Evolutionary conservation across 306 rosid species (phyloP).

Genomic region (Sechiopsis laciniata): DNA sequence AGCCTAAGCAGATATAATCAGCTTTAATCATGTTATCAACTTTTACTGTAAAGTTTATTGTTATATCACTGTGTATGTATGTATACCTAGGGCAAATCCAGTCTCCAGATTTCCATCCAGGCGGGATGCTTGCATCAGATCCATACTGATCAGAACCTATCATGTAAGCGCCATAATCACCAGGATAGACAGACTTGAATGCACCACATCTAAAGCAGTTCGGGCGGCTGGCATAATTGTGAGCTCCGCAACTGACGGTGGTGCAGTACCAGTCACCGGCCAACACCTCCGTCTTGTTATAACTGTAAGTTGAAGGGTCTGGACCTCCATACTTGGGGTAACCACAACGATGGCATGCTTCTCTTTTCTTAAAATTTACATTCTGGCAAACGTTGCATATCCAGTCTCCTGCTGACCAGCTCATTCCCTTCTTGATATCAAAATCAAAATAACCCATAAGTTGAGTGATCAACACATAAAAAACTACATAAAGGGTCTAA

Average conservation of each 20-base stretch:
- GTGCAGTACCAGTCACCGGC: slow-evolving; percentile 95
- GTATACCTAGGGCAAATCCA: slow-evolving; percentile 76
- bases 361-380: slow-evolving; percentile 78
- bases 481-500: neutral
- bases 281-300: slow-evolving; percentile 59
- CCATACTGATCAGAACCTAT: slow-evolving; percentile 44
- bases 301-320: slow-evolving; percentile 62
- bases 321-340: slow-evolving; percentile 93
- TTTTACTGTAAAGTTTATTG: neutral
- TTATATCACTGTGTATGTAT: neutral
- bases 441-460: slow-evolving; percentile 5
- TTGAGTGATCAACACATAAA: neutral
- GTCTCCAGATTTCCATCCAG: slow-evolving; percentile 97
- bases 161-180: slow-evolving; percentile 38
- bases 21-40: neutral
- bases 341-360: slow-evolving; percentile 68
- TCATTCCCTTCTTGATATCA: slow-evolving; percentile 45
- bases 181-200: slow-evolving; percentile 44
- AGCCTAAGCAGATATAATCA: neutral
- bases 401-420: slow-evolving; percentile 96
- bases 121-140: slow-evolving; percentile 53
- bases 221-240: slow-evolving; percentile 86
- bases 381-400: slow-evolving; percentile 88
- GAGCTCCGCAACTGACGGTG: slow-evolving; percentile 64
- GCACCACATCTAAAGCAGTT: slow-evolving; percentile 65